phyloP scores from a whole-genome alignment of 805 yeast genomes.

The Barnettozyma salicaria region DNA sequence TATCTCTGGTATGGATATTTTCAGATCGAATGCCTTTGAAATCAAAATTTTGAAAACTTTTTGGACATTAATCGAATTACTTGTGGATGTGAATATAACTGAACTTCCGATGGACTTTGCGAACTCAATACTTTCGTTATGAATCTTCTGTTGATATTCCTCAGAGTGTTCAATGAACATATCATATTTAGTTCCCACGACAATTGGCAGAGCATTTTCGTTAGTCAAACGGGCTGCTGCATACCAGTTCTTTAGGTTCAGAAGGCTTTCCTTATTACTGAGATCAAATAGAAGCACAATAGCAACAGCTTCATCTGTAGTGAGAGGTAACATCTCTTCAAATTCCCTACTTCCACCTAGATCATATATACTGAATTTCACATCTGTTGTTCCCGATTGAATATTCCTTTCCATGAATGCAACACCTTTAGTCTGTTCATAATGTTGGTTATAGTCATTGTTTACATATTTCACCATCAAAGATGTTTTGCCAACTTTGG shows the following conservation, averaged over 20 bases:
- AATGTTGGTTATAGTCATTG: slow-evolving; percentile 84
- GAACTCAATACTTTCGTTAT: slow-evolving; percentile 74
- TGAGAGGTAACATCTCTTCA: slow-evolving; percentile 91
- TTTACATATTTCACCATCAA: slow-evolving; percentile 97
- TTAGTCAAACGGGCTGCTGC: slow-evolving; percentile 86
- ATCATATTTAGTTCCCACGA: slow-evolving; percentile 93
- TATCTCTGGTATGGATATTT: slow-evolving; percentile 70
- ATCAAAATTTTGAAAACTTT: slow-evolving; percentile 88
- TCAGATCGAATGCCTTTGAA: slow-evolving; percentile 84
- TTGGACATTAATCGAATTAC: slow-evolving; percentile 88
- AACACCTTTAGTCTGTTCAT: slow-evolving; percentile 91
- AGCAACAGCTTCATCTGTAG: slow-evolving; percentile 88
- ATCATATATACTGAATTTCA: slow-evolving; percentile 92
- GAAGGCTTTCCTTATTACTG: slow-evolving; percentile 77
- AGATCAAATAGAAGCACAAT: slow-evolving; percentile 85
- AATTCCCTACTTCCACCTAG: slow-evolving; percentile 94
- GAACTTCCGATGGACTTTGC: slow-evolving; percentile 86
- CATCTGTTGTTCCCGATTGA: slow-evolving; percentile 76
- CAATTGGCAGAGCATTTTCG: slow-evolving; percentile 81
- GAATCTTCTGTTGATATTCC: slow-evolving; percentile 78
- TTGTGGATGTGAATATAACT: slow-evolving; percentile 82
- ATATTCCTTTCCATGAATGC: slow-evolving; percentile 91
- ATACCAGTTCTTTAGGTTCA: slow-evolving; percentile 92
- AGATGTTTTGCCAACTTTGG: slow-evolving; percentile 93
- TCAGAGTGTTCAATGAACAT: slow-evolving; percentile 71